Conservation (phyloP, 1,139 yeast genomes). For the Suhomyces terraborum region DNA sequence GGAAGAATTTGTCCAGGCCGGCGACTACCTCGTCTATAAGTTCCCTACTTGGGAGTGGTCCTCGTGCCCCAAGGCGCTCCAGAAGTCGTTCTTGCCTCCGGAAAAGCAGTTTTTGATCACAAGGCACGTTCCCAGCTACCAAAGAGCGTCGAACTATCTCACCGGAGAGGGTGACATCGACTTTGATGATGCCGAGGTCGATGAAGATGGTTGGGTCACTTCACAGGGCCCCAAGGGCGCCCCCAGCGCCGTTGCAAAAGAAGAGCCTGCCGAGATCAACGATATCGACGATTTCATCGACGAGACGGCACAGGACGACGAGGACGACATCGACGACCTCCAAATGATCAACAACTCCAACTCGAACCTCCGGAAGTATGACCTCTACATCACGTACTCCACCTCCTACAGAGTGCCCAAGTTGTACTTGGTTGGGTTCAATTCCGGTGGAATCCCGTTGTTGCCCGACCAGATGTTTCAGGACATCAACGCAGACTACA, state of each 20-base stretch:
- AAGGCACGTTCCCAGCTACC: constrained; percentile 82
- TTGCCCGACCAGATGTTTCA: constrained; percentile 91
- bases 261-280: constrained; percentile 21
- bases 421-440: constrained; percentile 87
- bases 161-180: constrained; percentile 33
- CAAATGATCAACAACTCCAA: constrained; percentile 28
- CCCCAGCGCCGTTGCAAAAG: constrained; percentile 12
- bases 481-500: constrained; percentile 87
- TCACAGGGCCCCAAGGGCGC: constrained; percentile 10
- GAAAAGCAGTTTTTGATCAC: constrained; percentile 89
- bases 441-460: constrained; percentile 79
- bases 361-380: constrained; percentile 67
- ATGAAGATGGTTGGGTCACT: constrained; percentile 65
- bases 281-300: constrained; percentile 47
- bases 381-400: constrained; percentile 86
- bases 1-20: constrained; percentile 87
- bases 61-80: constrained; percentile 60
- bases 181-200: constrained; percentile 36
- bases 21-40: constrained; percentile 86
- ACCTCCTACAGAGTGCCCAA: constrained; percentile 96
- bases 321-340: constrained; percentile 36
- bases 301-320: constrained; percentile 32
- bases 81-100: constrained; percentile 72
- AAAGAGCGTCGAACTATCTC: constrained; percentile 65
- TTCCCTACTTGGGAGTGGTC: constrained; percentile 99